Evolutionary conservation across 139 green algal species (phyloP).

Genomic region (Chlorella sp.): DNA sequence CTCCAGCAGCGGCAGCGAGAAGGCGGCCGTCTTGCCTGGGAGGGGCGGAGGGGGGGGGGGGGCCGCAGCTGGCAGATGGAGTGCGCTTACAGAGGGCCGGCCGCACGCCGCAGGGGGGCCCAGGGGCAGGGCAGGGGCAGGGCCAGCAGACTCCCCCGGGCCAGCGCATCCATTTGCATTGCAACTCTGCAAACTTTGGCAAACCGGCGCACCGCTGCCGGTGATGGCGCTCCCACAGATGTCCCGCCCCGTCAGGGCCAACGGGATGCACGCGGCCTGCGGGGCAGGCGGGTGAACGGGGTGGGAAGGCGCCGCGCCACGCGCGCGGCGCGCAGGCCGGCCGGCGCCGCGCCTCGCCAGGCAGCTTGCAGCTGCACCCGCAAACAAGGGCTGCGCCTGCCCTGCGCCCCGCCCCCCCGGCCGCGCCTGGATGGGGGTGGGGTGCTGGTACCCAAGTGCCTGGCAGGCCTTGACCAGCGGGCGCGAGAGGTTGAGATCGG

Average conservation of each 20-base stretch:
- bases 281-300: neutral
- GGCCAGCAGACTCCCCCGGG: no score
- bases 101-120: no score
- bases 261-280: slow-evolving; percentile 91
- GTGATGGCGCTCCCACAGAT: slow-evolving; percentile 96
- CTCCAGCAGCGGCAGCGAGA: slow-evolving; percentile 92
- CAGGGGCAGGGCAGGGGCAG: no score
- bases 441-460: slow-evolving; percentile 86
- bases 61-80: no score
- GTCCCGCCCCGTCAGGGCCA: slow-evolving; percentile 92
- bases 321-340: neutral
- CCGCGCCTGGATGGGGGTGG: slow-evolving; percentile 93
- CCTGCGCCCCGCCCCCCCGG: neutral
- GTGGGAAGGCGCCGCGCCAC: neutral
- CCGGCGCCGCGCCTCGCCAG: neutral
- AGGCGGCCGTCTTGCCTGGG: slow-evolving; percentile 99
- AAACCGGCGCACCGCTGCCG: no score
- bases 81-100: no score
- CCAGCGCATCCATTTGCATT: no score
- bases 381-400: neutral
- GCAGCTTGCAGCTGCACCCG: neutral
- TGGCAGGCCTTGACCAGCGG: slow-evolving; percentile 84
- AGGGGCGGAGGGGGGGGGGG: no score
- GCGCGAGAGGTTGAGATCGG: slow-evolving; percentile 87
- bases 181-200: no score